Evolutionary conservation across 169 alveolate species (phyloP).

Genomic region (Plasmodium billcollinsi): DNA sequence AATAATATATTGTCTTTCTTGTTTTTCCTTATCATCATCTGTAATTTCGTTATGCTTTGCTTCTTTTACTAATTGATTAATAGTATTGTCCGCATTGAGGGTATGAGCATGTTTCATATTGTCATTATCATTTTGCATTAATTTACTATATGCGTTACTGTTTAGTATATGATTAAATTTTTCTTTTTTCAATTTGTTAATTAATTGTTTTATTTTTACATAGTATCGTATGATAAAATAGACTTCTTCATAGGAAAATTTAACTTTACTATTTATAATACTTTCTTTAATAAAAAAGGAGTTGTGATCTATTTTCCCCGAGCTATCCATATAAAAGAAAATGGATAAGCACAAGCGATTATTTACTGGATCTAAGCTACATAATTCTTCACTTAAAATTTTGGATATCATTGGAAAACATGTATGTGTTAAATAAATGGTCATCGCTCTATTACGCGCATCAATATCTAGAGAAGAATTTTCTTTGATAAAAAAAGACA

Average conservation of each 20-base stretch:
- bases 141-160: no score
- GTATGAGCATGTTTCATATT: background rate
- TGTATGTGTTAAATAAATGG: slow-evolving; percentile 92
- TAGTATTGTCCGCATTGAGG: background rate
- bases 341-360: slow-evolving; percentile 58
- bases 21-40: no score
- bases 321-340: slow-evolving; percentile 71
- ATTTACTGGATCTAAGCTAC: slow-evolving; percentile 64
- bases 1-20: slow-evolving; percentile 3
- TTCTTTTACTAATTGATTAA: background rate
- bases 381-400: slow-evolving; percentile 63
- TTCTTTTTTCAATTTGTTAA: slow-evolving; percentile 33
- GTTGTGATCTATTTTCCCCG: slow-evolving; percentile 70
- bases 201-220: slow-evolving; percentile 22
- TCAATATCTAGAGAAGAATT: slow-evolving; percentile 94
- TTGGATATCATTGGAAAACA: slow-evolving; percentile 79
- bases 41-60: background rate
- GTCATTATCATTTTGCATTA: background rate
- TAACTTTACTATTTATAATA: slow-evolving; percentile 57
- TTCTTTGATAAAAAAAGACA: slow-evolving; percentile 93
- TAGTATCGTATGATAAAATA: slow-evolving; percentile 21
- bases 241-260: slow-evolving; percentile 70
- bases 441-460: slow-evolving; percentile 94
- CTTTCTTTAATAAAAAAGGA: slow-evolving; percentile 60
- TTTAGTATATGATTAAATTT: background rate